Evolutionary conservation across 371 early-diverging fungal genomes (phyloP).

Genomic region (Mortierella sp.): DNA sequence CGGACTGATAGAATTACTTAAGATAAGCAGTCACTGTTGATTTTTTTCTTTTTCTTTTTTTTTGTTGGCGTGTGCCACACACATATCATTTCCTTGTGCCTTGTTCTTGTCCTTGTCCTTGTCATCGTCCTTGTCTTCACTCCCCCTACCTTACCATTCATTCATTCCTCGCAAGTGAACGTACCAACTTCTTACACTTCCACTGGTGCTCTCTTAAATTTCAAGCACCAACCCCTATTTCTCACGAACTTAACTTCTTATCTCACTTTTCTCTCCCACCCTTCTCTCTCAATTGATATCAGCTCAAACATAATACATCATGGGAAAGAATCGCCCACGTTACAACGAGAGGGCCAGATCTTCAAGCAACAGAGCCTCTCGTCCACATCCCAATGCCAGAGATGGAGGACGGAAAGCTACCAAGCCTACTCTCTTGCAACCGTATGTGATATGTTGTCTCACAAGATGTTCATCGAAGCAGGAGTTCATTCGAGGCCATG

Average conservation of each 20-base stretch:
- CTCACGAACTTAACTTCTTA: not conserved
- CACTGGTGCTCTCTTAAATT: not conserved
- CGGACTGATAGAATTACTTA: not conserved
- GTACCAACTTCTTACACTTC: not conserved
- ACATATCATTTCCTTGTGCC: not conserved
- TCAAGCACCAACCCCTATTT: too few species aligned
- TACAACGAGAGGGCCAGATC: conserved; percentile 73
- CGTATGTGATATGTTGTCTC: conserved; percentile 11
- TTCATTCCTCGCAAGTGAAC: not conserved
- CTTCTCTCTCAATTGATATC: not conserved
- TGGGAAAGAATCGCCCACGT: conserved; percentile 74
- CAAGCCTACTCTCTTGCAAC: conserved; percentile 28
- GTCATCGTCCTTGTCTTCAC: not conserved
- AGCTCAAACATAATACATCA: conserved; percentile 19
- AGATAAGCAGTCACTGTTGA: conserved; percentile 4
- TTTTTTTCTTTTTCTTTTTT: not conserved
- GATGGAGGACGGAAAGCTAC: conserved; percentile 62
- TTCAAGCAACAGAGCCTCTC: conserved; percentile 58
- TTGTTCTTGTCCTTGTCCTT: not conserved
- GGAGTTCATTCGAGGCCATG: too few species aligned
- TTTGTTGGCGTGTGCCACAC: not conserved
- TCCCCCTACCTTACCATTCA: not conserved
- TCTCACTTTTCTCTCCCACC: not conserved
- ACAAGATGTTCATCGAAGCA: not conserved
- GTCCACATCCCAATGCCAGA: conserved; percentile 65